Base-by-base conservation (phyloP, 176 grass and related monocot genomes). In the Lolium rigidum region DNA sequence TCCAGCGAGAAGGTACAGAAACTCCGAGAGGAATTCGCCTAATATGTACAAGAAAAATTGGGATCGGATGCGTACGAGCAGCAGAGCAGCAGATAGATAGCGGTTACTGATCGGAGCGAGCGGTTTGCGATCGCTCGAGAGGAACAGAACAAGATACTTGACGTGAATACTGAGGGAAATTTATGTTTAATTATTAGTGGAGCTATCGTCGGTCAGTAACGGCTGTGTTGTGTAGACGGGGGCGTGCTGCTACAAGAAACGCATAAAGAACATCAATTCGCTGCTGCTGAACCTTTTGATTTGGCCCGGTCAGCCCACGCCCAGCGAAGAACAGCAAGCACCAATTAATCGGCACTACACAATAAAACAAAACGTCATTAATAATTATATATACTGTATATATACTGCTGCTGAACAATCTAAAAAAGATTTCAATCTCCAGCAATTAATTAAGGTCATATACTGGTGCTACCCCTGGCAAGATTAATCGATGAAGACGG, bases 211-310 rank as follows among this genome's bases (percentile, higher is more conserved):
- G 13, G 8, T 17, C 24, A 25, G 46, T 15, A 2, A 74, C 14
- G 21, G 20, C 46, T 49, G 58, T 60, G 58, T 10, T 28, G 26
- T 28, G 26, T 28, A 9, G 31, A 35, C 31, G 31, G 31, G 31
- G 31, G 31, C 41, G 43, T 22, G 69, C 58, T 22, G 69, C 58
- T 60, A 57, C 69, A 6, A 21, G 69, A 13, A 71, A 72, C 69
- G 69, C 69, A 72, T 24, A 71, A 71, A 46, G 10, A 22, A 47
- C 10, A 46, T 72, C 39, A 72, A 72, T 72, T 72, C 41, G 69
- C 39, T 21, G 58, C 50, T 52, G 58, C 50, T 52, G 50, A 50
- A 2, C 48, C 14, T 52, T 14, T 20, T 21, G 56, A 21, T 24
- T 60, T 60, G 21, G 10, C 58, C 58, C n/a, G 58, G 58, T 59